Evolutionary conservation across 2,329 filamentous ascomycete genomes (phyloP).

Genomic region (Aquanectria penicillioides): DNA sequence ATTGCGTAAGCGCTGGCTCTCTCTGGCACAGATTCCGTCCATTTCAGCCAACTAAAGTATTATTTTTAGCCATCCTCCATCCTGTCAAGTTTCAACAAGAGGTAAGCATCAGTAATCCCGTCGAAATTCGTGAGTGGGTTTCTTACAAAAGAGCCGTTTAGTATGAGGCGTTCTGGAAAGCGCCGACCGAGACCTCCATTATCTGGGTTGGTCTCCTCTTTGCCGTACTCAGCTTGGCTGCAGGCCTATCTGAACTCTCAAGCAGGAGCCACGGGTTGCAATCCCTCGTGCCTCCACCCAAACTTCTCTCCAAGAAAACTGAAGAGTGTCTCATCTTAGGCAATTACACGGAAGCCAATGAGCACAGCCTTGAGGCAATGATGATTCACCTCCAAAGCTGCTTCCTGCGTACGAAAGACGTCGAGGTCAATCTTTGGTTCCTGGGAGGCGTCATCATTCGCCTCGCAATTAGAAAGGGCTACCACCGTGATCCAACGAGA

Average conservation of each 20-base stretch:
- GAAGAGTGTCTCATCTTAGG: slow-evolving; percentile 56
- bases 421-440: slow-evolving; percentile 55
- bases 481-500: slow-evolving; percentile 56
- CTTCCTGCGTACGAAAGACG: slow-evolving; percentile 38
- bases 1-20: slow-evolving; percentile 30
- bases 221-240: slow-evolving; percentile 52
- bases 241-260: slow-evolving; percentile 43
- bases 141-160: slow-evolving; percentile 26
- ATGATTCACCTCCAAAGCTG: slow-evolving; percentile 53
- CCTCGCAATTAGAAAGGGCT: slow-evolving; percentile 59
- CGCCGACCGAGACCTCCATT: slow-evolving; percentile 48
- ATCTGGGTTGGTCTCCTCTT: slow-evolving; percentile 59
- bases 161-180: slow-evolving; percentile 56
- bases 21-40: background rate
- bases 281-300: slow-evolving; percentile 27
- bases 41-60: no score
- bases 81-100: slow-evolving; percentile 42
- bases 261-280: slow-evolving; percentile 31
- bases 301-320: slow-evolving; percentile 40
- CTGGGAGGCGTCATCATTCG: slow-evolving; percentile 55
- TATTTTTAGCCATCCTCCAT: slow-evolving; percentile 37
- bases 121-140: background rate
- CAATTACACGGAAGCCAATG: slow-evolving; percentile 52
- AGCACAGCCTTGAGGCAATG: slow-evolving; percentile 56
- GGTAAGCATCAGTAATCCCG: slow-evolving; percentile 12